Conservation (phyloP, 2,329 filamentous ascomycete species). For the Colletotrichum echinochloae region DNA sequence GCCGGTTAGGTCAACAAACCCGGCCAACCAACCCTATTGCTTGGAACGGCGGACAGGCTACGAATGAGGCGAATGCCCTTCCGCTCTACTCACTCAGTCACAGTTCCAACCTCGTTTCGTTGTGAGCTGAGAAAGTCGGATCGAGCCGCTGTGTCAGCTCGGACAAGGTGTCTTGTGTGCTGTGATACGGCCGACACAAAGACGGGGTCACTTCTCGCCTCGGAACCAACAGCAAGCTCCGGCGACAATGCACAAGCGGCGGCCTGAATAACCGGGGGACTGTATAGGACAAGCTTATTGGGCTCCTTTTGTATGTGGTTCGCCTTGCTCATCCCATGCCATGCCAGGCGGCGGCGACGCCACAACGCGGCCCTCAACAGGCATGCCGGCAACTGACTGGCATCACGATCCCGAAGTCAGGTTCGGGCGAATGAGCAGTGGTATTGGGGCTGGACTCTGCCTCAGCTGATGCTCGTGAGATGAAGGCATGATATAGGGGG, state of each 20-base stretch:
- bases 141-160: conserved; percentile 31
- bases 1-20: not conserved
- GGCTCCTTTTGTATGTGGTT: conserved; percentile 29
- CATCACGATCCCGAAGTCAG: conserved; percentile 24
- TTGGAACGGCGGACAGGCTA: not conserved
- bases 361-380: conserved; percentile 2
- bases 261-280: not conserved
- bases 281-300: conserved; percentile 28
- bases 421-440: conserved; percentile 15
- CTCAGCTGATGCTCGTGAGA: conserved; percentile 39
- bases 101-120: conserved; percentile 27
- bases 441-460: not conserved
- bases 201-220: conserved; percentile 17
- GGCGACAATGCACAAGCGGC: conserved; percentile 17
- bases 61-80: not conserved
- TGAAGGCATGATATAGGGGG: conserved; percentile 22
- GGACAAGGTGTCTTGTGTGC: conserved; percentile 12
- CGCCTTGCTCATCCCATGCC: conserved; percentile 21
- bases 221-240: conserved; percentile 28
- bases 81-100: conserved; percentile 19
- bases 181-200: conserved; percentile 33
- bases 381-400: conserved; percentile 28
- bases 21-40: not conserved
- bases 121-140: conserved; percentile 34
- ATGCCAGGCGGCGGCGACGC: conserved; percentile 3